Evolutionary conservation across 148 eudicot genomes (phyloP).

Genomic region (Beta vulgaris): DNA sequence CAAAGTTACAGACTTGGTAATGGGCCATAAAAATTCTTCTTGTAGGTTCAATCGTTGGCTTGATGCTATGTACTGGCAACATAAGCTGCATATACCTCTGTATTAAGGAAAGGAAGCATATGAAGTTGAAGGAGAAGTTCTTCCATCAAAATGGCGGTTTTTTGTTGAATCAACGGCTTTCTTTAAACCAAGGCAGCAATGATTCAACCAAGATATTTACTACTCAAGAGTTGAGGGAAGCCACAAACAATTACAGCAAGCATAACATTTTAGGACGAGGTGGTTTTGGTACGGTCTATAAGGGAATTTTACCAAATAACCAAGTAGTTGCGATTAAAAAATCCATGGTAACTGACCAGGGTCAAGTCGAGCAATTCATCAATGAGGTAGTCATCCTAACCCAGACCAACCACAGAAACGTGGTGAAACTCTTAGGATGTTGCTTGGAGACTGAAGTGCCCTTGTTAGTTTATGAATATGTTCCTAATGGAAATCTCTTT

Average conservation of each 20-base stretch:
- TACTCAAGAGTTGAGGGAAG: slow-evolving; percentile 9
- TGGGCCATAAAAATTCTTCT: background rate
- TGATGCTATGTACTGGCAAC: slow-evolving; percentile 14
- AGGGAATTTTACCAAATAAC: slow-evolving; percentile 22
- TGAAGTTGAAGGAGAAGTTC: slow-evolving; percentile 19
- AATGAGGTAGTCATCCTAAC: slow-evolving; percentile 29
- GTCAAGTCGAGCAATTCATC: slow-evolving; percentile 26
- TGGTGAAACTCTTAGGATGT: slow-evolving; percentile 29
- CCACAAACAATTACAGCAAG: slow-evolving; percentile 24
- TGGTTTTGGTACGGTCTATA: slow-evolving; percentile 30
- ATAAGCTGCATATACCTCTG: slow-evolving; percentile 22
- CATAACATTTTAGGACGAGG: slow-evolving; percentile 26
- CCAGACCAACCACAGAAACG: slow-evolving; percentile 27
- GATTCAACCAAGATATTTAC: slow-evolving; percentile 19
- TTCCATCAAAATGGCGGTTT: slow-evolving; percentile 24
- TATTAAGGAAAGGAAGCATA: slow-evolving; percentile 16
- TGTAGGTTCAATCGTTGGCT: slow-evolving; percentile 9
- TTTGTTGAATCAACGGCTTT: slow-evolving; percentile 13
- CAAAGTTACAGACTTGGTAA: background rate
- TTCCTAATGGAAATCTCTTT: slow-evolving; percentile 26
- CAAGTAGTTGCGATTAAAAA: slow-evolving; percentile 26
- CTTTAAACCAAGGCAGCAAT: slow-evolving; percentile 1
- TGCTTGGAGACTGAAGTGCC: slow-evolving; percentile 32
- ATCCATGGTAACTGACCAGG: slow-evolving; percentile 14
- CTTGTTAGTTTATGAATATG: slow-evolving; percentile 27